Evolutionary conservation across 192 early-diverging fungal species (phyloP).

Genomic region (Entomortierella parvispora): DNA sequence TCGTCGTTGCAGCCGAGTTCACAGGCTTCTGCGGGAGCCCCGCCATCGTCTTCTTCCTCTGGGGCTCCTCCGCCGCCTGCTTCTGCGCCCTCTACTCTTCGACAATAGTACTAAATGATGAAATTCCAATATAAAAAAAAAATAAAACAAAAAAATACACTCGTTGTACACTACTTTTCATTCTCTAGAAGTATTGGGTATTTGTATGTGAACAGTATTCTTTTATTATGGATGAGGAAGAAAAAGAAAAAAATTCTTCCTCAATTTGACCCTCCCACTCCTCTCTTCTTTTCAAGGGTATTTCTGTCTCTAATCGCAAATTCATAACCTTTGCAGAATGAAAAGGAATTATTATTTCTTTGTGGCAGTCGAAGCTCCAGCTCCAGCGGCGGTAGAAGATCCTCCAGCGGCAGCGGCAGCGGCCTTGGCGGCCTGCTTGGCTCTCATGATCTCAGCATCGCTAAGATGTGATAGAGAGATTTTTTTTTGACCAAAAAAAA

Average conservation of each 20-base stretch:
- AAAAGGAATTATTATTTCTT: conserved; percentile 20
- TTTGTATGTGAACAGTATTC: too few species aligned
- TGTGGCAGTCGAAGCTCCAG: not conserved
- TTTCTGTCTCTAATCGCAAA: too few species aligned
- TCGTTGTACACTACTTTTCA: too few species aligned
- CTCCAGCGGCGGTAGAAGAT: not conserved
- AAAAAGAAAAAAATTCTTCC: too few species aligned
- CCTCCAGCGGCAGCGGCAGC: conserved; percentile 18
- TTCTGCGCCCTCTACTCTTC: conserved; percentile 7
- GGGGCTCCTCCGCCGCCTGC: not conserved
- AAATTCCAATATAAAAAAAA: not conserved
- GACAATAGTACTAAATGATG: not conserved
- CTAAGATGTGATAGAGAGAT: too few species aligned
- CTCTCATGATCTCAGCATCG: conserved; percentile 47
- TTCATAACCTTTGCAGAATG: too few species aligned
- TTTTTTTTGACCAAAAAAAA: too few species aligned
- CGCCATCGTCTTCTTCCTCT: not conserved
- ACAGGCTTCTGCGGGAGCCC: too few species aligned
- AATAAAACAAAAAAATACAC: not conserved
- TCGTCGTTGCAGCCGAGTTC: not conserved
- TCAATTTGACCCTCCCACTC: too few species aligned
- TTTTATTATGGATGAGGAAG: too few species aligned
- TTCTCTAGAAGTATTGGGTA: too few species aligned
- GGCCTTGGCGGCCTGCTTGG: conserved; percentile 40
- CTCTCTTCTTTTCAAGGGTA: too few species aligned